These are phyloP conservation scores for Plasmodium fragile DNA, from an alignment of 169 alveolate species.

Conservation along the genomic window DNA sequence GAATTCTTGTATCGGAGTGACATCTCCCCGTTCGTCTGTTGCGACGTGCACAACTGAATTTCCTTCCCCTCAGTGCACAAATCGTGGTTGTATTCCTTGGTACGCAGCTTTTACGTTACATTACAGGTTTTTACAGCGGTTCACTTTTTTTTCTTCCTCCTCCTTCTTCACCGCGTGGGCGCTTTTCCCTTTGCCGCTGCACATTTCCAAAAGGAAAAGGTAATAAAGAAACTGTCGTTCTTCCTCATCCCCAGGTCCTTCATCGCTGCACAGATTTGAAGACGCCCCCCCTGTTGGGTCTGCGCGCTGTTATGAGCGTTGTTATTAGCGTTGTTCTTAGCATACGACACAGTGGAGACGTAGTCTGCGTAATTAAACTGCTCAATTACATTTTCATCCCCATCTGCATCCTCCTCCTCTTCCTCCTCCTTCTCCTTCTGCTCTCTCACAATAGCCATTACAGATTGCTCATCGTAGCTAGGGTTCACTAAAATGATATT, in stretches of 20 bases:
- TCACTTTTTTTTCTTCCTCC: not conserved
- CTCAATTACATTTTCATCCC: constrained; percentile 4
- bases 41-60: not conserved
- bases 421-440: not conserved
- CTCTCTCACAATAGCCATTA: not conserved
- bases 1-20: not conserved
- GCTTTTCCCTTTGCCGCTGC: not conserved
- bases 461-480: constrained; percentile 1
- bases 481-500: constrained; percentile 9
- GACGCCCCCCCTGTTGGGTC: not conserved
- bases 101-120: not conserved
- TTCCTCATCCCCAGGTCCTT: constrained; percentile 9
- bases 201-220: constrained; percentile 30
- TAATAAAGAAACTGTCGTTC: constrained; percentile 14
- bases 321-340: not conserved
- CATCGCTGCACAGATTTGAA: constrained; percentile 6
- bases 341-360: not conserved
- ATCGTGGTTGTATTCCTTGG: not conserved
- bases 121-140: not conserved
- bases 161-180: not conserved
- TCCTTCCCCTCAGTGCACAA: not conserved
- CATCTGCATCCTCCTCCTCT: not conserved
- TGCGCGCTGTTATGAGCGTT: too few relatives aligned
- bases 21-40: not conserved
- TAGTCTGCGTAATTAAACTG: constrained; percentile 12